Percentiles rank a stretch among this genome's conserved stretches.
These are phyloP conservation scores for Septoria petroselini DNA, from an alignment of 2,329 filamentous ascomycete species.

Conservation along the genomic window DNA sequence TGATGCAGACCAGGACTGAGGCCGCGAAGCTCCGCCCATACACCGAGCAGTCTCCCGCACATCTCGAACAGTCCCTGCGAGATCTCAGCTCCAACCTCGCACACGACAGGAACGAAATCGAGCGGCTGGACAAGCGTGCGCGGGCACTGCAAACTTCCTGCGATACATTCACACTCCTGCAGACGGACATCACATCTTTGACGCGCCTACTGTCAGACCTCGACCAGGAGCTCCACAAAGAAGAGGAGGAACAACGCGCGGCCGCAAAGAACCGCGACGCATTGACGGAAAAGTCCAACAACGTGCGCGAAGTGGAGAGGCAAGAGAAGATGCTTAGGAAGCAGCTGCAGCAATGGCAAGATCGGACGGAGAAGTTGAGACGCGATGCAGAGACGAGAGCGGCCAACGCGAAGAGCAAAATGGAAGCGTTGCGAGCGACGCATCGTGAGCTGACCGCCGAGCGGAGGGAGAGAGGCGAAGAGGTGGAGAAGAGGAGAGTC, in stretches of 20 bases:
- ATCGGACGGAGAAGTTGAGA: conserved; percentile 79
- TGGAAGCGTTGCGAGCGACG: conserved; percentile 80
- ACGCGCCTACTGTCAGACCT: conserved; percentile 89
- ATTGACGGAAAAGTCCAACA: conserved; percentile 81
- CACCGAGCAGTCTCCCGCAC: conserved; percentile 80
- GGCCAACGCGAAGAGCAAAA: conserved; percentile 74
- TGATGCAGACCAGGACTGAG: conserved; percentile 73
- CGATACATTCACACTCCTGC: conserved; percentile 82
- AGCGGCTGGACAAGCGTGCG: conserved; percentile 80
- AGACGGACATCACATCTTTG: conserved; percentile 80
- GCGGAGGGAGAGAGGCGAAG: conserved; percentile 77
- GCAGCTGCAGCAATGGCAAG: conserved; percentile 80
- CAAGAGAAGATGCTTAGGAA: conserved; percentile 79
- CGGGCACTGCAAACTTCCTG: conserved; percentile 86
- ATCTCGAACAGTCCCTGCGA: conserved; percentile 74
- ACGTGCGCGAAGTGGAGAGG: conserved; percentile 85
- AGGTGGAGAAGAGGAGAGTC: conserved; percentile 89
- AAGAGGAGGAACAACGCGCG: conserved; percentile 82
- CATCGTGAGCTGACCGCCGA: conserved; percentile 82
- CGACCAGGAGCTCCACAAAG: conserved; percentile 75
- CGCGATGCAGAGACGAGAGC: conserved; percentile 79
- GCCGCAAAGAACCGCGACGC: conserved; percentile 81
- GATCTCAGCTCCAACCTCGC: conserved; percentile 77
- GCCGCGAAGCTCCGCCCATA: conserved; percentile 88
- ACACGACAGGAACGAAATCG: conserved; percentile 78